Percentiles rank a stretch among this genome's conserved stretches.
Conservation (phyloP, 1,284 basidiomycete genomes). For the Clitocybe nebularis region DNA sequence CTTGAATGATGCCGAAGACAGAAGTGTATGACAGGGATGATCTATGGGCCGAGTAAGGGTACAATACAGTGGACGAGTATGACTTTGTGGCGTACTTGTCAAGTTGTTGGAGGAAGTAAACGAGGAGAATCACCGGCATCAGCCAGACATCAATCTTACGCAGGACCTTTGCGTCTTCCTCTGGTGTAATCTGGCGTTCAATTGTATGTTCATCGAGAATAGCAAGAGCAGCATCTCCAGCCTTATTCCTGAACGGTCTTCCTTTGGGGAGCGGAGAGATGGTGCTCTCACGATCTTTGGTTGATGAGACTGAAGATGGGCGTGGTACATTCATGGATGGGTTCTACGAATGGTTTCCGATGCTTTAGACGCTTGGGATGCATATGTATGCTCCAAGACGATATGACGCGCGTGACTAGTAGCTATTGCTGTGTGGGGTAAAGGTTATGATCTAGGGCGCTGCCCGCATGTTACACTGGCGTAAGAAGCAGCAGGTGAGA, state of each 20-base stretch:
- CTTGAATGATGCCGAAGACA: slow-evolving; percentile 36
- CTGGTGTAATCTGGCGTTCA: slow-evolving; percentile 27
- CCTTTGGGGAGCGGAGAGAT: slow-evolving; percentile 1
- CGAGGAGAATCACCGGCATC: slow-evolving; percentile 36
- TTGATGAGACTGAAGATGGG: neutral
- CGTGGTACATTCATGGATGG: neutral
- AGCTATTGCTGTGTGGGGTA: too few relatives aligned
- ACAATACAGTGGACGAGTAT: too few relatives aligned
- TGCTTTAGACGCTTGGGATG: too few relatives aligned
- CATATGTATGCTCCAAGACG: too few relatives aligned
- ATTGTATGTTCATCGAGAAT: slow-evolving; percentile 27
- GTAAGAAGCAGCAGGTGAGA: too few relatives aligned
- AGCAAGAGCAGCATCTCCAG: slow-evolving; percentile 33
- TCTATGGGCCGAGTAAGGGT: too few relatives aligned
- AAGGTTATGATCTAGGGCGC: too few relatives aligned
- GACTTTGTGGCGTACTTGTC: slow-evolving; percentile 41
- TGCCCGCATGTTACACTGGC: too few relatives aligned
- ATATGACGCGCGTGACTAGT: too few relatives aligned
- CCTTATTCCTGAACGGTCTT: neutral
- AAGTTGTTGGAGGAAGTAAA: slow-evolving; percentile 41
- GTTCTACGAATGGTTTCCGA: too few relatives aligned
- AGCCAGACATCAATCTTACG: slow-evolving; percentile 40
- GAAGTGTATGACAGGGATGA: slow-evolving; percentile 42
- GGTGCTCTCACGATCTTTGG: neutral
- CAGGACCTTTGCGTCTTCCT: slow-evolving; percentile 31